These are phyloP conservation scores for Petasospora fabianii DNA, from an alignment of 1,139 yeast genomes.

Conservation along the genomic window DNA sequence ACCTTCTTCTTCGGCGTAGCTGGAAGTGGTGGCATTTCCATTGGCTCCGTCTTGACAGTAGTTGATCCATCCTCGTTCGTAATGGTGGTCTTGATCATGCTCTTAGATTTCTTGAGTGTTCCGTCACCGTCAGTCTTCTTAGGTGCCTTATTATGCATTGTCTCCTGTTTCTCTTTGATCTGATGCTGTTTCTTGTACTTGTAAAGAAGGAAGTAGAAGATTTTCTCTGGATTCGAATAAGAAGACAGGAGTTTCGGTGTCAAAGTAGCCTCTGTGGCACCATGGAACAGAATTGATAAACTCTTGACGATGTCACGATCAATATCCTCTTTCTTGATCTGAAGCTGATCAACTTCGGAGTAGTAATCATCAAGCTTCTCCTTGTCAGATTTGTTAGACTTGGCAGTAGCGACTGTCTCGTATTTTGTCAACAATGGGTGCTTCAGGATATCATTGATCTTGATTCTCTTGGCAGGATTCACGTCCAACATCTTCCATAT, in stretches of 20 bases:
- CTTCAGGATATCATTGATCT: conserved; percentile 63
- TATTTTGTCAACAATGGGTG: conserved; percentile 84
- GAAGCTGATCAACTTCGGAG: conserved; percentile 27
- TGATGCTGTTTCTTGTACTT: conserved; percentile 80
- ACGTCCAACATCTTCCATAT: conserved; percentile 79
- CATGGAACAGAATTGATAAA: conserved; percentile 87
- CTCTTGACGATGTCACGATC: conserved; percentile 83
- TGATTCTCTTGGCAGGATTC: conserved; percentile 73
- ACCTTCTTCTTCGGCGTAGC: conserved; percentile 21
- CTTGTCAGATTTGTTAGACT: conserved; percentile 23
- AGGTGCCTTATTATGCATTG: conserved; percentile 15
- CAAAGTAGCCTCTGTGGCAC: conserved; percentile 62
- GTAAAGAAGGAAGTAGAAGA: conserved; percentile 78
- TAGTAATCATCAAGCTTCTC: conserved; percentile 25
- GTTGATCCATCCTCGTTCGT: conserved; percentile 35
- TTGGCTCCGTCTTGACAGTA: conserved; percentile 28
- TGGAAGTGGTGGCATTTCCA: conserved; percentile 12
- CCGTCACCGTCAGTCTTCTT: conserved; percentile 28
- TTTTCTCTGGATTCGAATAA: conserved; percentile 75
- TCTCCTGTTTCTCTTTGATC: conserved; percentile 21
- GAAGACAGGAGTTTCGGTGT: conserved; percentile 55
- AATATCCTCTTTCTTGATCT: conserved; percentile 44
- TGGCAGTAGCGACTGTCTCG: conserved; percentile 30
- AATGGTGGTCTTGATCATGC: conserved; percentile 45
- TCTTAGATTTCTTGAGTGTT: conserved; percentile 41